A percentile compares a stretch with the other conserved stretches of the same genome.
phyloP scores from a whole-genome alignment of 2,329 filamentous ascomycete genomes.

The Sclerotiophoma versabilis region DNA sequence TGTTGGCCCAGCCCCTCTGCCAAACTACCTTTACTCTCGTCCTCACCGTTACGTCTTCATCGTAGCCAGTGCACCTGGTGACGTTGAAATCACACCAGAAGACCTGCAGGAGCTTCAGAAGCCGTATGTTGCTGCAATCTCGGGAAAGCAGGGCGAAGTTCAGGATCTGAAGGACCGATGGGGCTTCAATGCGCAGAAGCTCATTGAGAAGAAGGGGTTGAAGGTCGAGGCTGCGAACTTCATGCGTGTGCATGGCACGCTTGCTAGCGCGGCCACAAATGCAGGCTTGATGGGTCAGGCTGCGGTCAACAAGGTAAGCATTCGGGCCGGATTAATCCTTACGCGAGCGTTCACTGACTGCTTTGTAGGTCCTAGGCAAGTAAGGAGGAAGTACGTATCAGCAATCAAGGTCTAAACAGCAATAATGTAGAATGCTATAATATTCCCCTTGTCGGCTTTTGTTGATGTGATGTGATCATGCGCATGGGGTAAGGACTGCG shows the following conservation, averaged over 20 bases:
- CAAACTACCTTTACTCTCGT: conserved; percentile 29
- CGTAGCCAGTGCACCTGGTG: conserved; percentile 15
- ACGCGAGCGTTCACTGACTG: no score
- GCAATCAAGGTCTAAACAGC: no score
- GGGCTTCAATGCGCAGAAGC: conserved; percentile 27
- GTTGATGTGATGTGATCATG: no score
- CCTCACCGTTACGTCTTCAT: conserved; percentile 34
- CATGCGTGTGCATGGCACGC: conserved; percentile 27
- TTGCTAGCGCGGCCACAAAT: conserved; percentile 25
- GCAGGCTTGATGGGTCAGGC: conserved; percentile 25
- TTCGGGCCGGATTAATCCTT: no score
- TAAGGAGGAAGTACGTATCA: no score
- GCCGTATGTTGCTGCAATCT: conserved; percentile 21
- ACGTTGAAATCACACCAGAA: conserved; percentile 20
- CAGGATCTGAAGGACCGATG: conserved; percentile 36
- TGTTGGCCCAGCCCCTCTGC: conserved; percentile 29
- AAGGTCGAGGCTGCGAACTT: conserved; percentile 27
- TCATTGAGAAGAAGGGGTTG: conserved; percentile 30
- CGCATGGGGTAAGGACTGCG: no score
- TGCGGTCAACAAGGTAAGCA: conserved; percentile 24
- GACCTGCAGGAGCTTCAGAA: conserved; percentile 29
- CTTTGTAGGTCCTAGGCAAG: no score
- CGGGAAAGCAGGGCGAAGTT: conserved; percentile 24
- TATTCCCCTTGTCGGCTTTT: no score
- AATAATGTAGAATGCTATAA: no score